Percentiles rank a stretch among this genome's conserved stretches.
These are phyloP conservation scores for Cucurbita ficifolia DNA, from an alignment of 306 rosid species.

Conservation along the genomic window DNA sequence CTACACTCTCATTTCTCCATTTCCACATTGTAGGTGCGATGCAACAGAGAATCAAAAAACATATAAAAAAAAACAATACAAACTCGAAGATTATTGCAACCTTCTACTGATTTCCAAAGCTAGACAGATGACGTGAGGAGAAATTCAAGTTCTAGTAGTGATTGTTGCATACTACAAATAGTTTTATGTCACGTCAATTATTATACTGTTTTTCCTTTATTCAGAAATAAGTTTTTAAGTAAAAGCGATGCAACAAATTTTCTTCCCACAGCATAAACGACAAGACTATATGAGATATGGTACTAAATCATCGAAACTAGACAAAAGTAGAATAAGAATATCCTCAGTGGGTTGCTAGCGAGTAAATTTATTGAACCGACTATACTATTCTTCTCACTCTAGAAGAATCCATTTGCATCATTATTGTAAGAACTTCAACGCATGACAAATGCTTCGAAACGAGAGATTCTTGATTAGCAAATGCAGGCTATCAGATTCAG, in stretches of 20 bases:
- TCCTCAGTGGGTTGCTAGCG: background rate
- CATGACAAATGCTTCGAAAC: background rate
- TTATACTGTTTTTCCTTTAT: background rate
- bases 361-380: background rate
- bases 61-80: background rate
- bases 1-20: background rate
- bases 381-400: background rate
- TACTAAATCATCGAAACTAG: background rate
- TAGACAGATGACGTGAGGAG: background rate
- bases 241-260: background rate
- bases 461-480: background rate
- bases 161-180: background rate
- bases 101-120: background rate
- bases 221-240: background rate
- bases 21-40: background rate
- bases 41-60: background rate
- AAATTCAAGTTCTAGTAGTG: background rate
- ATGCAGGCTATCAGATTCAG: background rate
- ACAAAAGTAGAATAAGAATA: background rate
- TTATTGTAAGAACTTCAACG: background rate
- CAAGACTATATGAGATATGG: background rate
- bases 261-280: background rate
- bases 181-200: background rate
- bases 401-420: background rate
- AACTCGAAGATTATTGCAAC: background rate